Percentiles rank a stretch among this genome's conserved stretches.
Evolutionary conservation across 805 yeast genomes (phyloP).

Genomic region (Ogataea angusta): DNA sequence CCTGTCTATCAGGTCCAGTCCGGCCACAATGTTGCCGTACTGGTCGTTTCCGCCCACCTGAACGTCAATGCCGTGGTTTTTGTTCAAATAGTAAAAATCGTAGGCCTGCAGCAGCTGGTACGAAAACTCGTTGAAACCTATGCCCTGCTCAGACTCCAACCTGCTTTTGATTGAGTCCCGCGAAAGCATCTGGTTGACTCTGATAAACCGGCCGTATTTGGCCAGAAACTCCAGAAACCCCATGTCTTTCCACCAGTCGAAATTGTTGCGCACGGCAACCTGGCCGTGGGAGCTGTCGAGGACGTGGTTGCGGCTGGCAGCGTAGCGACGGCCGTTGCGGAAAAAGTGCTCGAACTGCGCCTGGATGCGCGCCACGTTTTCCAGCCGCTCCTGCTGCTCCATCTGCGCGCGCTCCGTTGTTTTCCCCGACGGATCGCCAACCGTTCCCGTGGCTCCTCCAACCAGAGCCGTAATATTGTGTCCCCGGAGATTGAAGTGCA

Average conservation of each 20-base stretch:
- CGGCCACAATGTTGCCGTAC: slow-evolving; percentile 98
- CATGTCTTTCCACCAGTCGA: slow-evolving; percentile 82
- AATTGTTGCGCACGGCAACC: slow-evolving; percentile 51
- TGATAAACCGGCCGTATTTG: slow-evolving; percentile 68
- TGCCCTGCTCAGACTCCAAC: slow-evolving; percentile 63
- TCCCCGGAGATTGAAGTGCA: slow-evolving; percentile 83
- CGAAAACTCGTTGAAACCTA: slow-evolving; percentile 92
- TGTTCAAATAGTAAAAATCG: slow-evolving; percentile 82
- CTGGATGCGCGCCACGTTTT: slow-evolving; percentile 59
- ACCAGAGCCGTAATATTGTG: slow-evolving; percentile 80
- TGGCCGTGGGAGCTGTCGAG: slow-evolving; percentile 15
- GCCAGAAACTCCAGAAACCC: slow-evolving; percentile 76
- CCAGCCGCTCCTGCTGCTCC: slow-evolving; percentile 46
- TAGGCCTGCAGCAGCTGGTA: slow-evolving; percentile 92
- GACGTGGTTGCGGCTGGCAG: slow-evolving; percentile 43
- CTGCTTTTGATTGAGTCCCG: slow-evolving; percentile 84
- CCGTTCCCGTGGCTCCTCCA: slow-evolving; percentile 94
- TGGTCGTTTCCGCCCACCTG: slow-evolving; percentile 98
- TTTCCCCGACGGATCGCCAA: slow-evolving; percentile 97
- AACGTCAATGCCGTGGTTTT: slow-evolving; percentile 52
- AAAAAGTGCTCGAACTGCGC: slow-evolving; percentile 63
- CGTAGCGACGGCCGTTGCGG: slow-evolving; percentile 58
- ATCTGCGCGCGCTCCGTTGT: slow-evolving; percentile 66
- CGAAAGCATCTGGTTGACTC: slow-evolving; percentile 83
- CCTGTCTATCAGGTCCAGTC: slow-evolving; percentile 79